These are phyloP conservation scores for Cordyceps fumosorosea DNA, from an alignment of 2,329 filamentous ascomycete genomes.

Conservation along the genomic window DNA sequence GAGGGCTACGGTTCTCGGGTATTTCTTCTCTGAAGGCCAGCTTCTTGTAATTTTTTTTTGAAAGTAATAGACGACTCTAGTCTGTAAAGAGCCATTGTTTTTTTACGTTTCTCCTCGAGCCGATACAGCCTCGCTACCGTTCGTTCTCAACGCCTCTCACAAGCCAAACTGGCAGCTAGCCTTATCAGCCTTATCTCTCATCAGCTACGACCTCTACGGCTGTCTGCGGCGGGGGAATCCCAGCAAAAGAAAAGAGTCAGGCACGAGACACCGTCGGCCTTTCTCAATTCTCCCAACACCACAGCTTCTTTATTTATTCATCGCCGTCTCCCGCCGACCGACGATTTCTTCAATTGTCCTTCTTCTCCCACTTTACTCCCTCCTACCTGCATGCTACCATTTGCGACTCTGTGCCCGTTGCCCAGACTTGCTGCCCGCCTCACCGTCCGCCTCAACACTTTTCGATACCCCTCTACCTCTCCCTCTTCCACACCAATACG, in stretches of 20 bases:
- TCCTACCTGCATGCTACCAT: background rate
- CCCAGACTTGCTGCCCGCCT: slow-evolving; percentile 3
- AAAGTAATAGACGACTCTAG: background rate
- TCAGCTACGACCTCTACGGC: background rate
- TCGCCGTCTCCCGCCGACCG: background rate
- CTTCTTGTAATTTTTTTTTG: too few relatives aligned
- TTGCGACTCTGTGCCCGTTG: background rate
- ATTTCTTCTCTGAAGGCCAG: too few relatives aligned
- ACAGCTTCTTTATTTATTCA: background rate
- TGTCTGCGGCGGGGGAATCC: background rate
- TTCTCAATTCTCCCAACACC: background rate
- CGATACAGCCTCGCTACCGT: background rate
- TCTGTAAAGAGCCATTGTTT: background rate
- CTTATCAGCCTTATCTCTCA: background rate
- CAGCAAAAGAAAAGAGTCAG: background rate
- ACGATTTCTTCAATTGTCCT: background rate
- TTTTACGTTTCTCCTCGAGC: background rate
- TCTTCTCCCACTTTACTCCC: background rate
- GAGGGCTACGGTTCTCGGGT: too few relatives aligned
- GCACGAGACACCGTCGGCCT: background rate
- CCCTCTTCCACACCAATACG: slow-evolving; percentile 8
- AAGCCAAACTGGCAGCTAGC: background rate
- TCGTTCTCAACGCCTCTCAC: background rate
- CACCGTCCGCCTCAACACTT: slow-evolving; percentile 2
- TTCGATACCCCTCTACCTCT: background rate